Evolutionary conservation across 495 filamentous ascomycete species (phyloP).

Genomic region (Tricharina praecox): DNA sequence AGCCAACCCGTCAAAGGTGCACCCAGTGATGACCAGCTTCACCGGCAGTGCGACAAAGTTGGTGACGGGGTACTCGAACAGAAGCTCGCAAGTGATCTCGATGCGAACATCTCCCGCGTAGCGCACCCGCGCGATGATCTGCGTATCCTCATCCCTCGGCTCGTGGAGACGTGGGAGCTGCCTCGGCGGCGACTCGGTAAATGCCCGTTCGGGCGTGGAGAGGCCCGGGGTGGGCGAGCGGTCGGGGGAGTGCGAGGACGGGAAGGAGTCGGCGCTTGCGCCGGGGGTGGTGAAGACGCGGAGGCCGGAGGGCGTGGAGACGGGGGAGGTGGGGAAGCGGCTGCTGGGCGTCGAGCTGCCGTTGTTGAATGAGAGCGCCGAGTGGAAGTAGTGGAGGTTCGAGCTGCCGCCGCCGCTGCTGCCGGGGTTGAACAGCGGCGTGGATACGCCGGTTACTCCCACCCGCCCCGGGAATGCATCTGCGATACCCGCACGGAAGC

Average conservation of each 20-base stretch:
- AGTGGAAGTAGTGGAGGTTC: conserved; percentile 80
- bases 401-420: conserved; percentile 61
- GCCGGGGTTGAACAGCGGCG: conserved; percentile 17
- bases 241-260: not conserved
- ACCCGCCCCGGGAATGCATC: conserved; percentile 21
- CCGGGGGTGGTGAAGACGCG: not conserved
- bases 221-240: not conserved
- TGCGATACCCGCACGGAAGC: conserved; percentile 13
- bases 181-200: not conserved
- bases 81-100: conserved; percentile 77
- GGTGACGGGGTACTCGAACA: conserved; percentile 95
- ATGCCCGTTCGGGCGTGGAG: not conserved
- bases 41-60: conserved; percentile 88
- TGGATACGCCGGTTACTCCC: conserved; percentile 23
- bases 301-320: conserved; percentile 7
- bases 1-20: conserved; percentile 87
- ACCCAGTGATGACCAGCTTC: conserved; percentile 77
- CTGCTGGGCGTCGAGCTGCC: conserved; percentile 57
- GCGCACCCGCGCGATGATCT: conserved; percentile 73
- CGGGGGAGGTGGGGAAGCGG: conserved; percentile 24
- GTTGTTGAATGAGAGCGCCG: conserved; percentile 45
- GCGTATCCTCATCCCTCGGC: conserved; percentile 50
- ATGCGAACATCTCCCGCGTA: conserved; percentile 75
- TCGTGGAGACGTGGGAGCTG: conserved; percentile 30
- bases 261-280: not conserved